Conservation (phyloP, 176 grass and related monocot species). For the Carex pumila region DNA sequence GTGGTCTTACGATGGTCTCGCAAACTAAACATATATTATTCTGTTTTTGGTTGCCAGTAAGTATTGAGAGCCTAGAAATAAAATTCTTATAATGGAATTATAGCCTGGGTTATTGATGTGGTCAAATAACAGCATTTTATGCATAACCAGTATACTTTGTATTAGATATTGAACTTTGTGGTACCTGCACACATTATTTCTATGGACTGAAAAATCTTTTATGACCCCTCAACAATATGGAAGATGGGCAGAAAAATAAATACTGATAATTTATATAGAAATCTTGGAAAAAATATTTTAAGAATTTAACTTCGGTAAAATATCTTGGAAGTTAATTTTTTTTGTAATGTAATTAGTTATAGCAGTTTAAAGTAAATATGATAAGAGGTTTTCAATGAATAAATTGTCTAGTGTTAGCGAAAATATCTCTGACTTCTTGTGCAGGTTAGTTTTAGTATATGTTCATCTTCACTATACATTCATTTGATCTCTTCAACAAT, state of each 20-base stretch:
- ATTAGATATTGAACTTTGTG: background rate
- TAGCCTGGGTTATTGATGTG: background rate
- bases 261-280: background rate
- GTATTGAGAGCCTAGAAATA: background rate
- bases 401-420: no score
- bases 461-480: no score
- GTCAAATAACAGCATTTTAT: background rate
- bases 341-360: no score
- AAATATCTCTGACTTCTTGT: no score
- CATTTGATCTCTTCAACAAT: no score
- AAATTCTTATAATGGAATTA: background rate
- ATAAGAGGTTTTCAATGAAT: no score
- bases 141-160: background rate
- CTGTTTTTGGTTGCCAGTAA: background rate
- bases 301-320: no score
- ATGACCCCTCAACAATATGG: background rate
- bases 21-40: background rate
- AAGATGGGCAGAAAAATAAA: background rate
- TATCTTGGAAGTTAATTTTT: no score
- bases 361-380: no score
- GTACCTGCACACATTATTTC: background rate
- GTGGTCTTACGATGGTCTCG: background rate
- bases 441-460: no score
- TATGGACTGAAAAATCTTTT: background rate
- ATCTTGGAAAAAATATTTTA: no score